A percentile compares a stretch with the other conserved stretches of the same genome.
phyloP scores from a whole-genome alignment of 2,329 filamentous ascomycete species.

The Tolypocladium inflatum region DNA sequence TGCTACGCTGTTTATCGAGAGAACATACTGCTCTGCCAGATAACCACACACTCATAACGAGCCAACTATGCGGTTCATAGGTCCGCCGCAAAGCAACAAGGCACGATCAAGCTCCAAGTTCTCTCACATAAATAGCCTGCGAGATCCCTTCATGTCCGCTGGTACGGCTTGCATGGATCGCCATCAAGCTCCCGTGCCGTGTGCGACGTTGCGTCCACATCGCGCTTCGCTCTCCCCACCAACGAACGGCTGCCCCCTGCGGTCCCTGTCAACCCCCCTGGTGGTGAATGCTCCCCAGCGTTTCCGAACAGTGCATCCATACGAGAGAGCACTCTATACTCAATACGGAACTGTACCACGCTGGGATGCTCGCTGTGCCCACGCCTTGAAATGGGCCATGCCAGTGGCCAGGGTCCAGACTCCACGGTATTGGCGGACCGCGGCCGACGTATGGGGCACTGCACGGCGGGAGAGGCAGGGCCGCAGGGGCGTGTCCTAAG shows the following conservation, averaged over 20 bases:
- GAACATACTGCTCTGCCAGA: not conserved
- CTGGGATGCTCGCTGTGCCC: no score
- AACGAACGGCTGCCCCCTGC: not conserved
- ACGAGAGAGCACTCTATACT: not conserved
- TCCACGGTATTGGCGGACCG: not conserved
- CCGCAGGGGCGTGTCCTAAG: not conserved
- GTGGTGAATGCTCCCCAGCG: not conserved
- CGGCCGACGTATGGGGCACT: not conserved
- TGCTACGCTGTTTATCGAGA: not conserved
- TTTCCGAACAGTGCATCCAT: not conserved
- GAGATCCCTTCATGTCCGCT: not conserved
- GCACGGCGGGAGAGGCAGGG: not conserved
- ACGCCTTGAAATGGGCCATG: not conserved
- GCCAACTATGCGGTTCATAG: not conserved
- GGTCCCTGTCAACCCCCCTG: not conserved
- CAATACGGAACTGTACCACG: not conserved
- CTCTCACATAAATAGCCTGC: not conserved
- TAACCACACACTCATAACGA: not conserved
- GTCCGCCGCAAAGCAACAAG: not conserved
- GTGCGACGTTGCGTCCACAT: not conserved
- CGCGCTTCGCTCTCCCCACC: not conserved
- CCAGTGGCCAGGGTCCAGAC: not conserved
- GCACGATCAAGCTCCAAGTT: not conserved
- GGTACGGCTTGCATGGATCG: not conserved
- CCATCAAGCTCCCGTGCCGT: not conserved